Percentiles rank a stretch among this genome's conserved stretches.
Conservation (phyloP, 495 filamentous ascomycete species). For the Xylaria grammica region DNA sequence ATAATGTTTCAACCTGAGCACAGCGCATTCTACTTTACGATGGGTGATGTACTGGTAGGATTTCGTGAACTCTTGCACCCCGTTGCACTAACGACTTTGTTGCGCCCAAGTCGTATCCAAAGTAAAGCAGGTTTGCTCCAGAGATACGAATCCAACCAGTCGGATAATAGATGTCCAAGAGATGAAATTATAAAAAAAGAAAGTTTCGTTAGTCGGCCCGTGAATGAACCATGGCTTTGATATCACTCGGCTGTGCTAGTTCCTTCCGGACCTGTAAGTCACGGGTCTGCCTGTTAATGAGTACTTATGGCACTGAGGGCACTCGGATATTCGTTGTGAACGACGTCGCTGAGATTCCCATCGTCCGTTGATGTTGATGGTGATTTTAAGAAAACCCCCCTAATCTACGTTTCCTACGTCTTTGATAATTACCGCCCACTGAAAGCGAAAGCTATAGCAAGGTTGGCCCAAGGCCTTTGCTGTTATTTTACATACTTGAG, state of each 20-base stretch:
- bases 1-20: not conserved
- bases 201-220: constrained; percentile 1
- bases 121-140: constrained; percentile 35
- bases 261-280: not conserved
- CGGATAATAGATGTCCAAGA: constrained; percentile 22
- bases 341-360: not conserved
- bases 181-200: not conserved
- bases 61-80: constrained; percentile 1
- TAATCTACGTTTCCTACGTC: too few species aligned
- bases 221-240: constrained; percentile 17
- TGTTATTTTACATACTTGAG: too few species aligned
- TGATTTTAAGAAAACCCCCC: too few species aligned
- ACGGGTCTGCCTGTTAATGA: not conserved
- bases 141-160: constrained; percentile 30
- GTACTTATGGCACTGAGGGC: not conserved
- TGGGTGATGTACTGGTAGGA: constrained; percentile 4
- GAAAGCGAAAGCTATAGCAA: too few species aligned
- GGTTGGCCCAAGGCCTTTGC: too few species aligned
- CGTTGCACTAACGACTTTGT: constrained; percentile 17
- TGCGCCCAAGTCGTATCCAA: constrained; percentile 39
- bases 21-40: constrained; percentile 8
- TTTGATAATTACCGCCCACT: too few species aligned
- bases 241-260: not conserved
- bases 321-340: not conserved
- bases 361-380: too few species aligned